Evolutionary conservation across 805 yeast genomes (phyloP).

Genomic region (Teunomyces atbi): DNA sequence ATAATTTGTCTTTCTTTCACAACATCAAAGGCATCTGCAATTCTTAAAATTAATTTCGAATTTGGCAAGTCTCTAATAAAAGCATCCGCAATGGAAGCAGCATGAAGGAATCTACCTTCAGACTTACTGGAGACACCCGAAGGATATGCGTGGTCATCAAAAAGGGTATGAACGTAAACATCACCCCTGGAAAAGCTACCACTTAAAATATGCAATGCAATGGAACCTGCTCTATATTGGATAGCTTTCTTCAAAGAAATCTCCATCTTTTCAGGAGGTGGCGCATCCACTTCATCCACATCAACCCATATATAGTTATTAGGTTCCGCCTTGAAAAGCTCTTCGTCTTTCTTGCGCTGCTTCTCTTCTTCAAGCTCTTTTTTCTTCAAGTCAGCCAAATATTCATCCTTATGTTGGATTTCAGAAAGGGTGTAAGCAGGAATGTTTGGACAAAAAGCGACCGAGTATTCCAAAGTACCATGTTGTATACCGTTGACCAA

Average conservation of each 20-base stretch:
- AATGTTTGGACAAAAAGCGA: slow-evolving; percentile 63
- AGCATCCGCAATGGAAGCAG: slow-evolving; percentile 52
- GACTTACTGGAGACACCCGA: slow-evolving; percentile 51
- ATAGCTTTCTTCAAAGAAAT: slow-evolving; percentile 53
- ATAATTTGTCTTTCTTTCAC: slow-evolving; percentile 48
- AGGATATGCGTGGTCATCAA: slow-evolving; percentile 67
- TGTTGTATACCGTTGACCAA: slow-evolving; percentile 35
- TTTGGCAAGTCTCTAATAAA: slow-evolving; percentile 71
- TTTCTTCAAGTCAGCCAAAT: slow-evolving; percentile 33
- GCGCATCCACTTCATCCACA: slow-evolving; percentile 35
- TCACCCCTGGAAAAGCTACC: slow-evolving; percentile 52
- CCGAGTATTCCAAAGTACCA: slow-evolving; percentile 52
- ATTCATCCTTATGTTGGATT: slow-evolving; percentile 44
- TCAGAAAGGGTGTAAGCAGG: slow-evolving; percentile 64
- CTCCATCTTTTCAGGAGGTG: slow-evolving; percentile 41
- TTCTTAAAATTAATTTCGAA: slow-evolving; percentile 55
- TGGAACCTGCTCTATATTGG: slow-evolving; percentile 58
- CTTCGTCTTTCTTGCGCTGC: slow-evolving; percentile 49
- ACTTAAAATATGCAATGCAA: slow-evolving; percentile 50
- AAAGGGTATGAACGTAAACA: slow-evolving; percentile 52
- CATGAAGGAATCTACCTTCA: slow-evolving; percentile 42
- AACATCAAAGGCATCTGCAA: slow-evolving; percentile 52
- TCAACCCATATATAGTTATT: slow-evolving; percentile 65
- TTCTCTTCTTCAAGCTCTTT: slow-evolving; percentile 20
- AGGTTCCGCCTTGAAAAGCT: slow-evolving; percentile 55